Evolutionary conservation across 805 yeast genomes (phyloP).

Genomic region (Lipomyces japonicus): DNA sequence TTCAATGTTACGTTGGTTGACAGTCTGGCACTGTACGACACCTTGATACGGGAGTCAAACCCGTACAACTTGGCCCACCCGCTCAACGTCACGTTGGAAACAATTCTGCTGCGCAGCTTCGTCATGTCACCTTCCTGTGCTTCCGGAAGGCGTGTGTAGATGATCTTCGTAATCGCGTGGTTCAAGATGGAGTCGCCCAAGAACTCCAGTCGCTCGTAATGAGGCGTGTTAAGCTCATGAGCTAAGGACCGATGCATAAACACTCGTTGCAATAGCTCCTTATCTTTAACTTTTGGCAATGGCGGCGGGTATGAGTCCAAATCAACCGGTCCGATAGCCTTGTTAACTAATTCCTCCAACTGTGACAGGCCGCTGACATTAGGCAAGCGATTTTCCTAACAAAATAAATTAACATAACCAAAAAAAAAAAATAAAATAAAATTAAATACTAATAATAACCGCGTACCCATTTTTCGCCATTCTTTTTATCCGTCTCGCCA

Average conservation of each 20-base stretch:
- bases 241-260: slow-evolving; percentile 77
- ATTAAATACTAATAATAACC: not conserved
- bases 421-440: too few relatives aligned
- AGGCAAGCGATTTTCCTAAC: not conserved
- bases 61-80: slow-evolving; percentile 69
- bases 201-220: slow-evolving; percentile 27
- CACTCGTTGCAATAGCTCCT: slow-evolving; percentile 59
- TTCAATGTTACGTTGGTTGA: slow-evolving; percentile 12
- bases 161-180: slow-evolving; percentile 62
- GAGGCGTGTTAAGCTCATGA: slow-evolving; percentile 50
- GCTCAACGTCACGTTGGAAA: slow-evolving; percentile 67
- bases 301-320: slow-evolving; percentile 54
- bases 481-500: not conserved
- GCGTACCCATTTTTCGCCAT: slow-evolving; percentile 7
- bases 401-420: not conserved
- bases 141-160: slow-evolving; percentile 62
- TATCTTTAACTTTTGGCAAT: slow-evolving; percentile 63
- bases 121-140: slow-evolving; percentile 81
- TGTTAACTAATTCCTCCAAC: too few relatives aligned
- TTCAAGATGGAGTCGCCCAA: slow-evolving; percentile 26
- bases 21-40: slow-evolving; percentile 45
- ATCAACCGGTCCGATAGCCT: not conserved
- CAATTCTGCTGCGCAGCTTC: slow-evolving; percentile 60
- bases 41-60: slow-evolving; percentile 54
- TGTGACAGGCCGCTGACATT: not conserved